Evolutionary conservation across 768 basidiomycete genomes (phyloP).

Genomic region (Asterophora parasitica): DNA sequence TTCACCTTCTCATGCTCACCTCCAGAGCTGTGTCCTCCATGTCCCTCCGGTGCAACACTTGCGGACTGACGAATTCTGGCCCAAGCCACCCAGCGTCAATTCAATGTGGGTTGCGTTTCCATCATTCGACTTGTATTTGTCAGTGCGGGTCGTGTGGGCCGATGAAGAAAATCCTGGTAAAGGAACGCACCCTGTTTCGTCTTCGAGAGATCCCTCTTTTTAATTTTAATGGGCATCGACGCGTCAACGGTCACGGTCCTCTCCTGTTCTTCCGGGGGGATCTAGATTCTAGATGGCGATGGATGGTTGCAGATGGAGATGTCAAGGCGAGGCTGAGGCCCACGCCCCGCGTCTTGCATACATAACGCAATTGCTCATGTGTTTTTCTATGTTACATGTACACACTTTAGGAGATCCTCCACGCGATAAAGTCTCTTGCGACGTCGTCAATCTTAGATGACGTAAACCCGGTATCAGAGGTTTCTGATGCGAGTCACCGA

Average conservation of each 20-base stretch:
- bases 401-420: not conserved
- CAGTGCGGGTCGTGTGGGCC: slow-evolving; percentile 28
- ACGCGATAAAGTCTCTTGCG: not conserved
- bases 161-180: slow-evolving; percentile 88
- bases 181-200: slow-evolving; percentile 68
- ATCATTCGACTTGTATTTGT: slow-evolving; percentile 13
- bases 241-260: no score
- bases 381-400: not conserved
- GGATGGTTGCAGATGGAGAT: slow-evolving; percentile 71
- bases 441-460: not conserved
- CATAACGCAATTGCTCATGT: slow-evolving; percentile 1
- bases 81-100: no score
- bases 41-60: no score
- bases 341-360: not conserved
- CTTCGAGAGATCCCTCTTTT: slow-evolving; percentile 30
- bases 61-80: no score
- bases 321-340: slow-evolving; percentile 88
- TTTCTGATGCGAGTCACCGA: slow-evolving; percentile 3
- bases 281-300: slow-evolving; percentile 23
- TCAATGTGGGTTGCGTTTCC: slow-evolving; percentile 19
- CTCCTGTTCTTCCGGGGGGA: slow-evolving; percentile 20
- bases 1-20: no score
- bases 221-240: slow-evolving; percentile 23
- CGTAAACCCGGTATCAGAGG: slow-evolving; percentile 3
- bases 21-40: no score